phyloP scores from a whole-genome alignment of 805 yeast genomes.

The Saturnispora dispora region DNA sequence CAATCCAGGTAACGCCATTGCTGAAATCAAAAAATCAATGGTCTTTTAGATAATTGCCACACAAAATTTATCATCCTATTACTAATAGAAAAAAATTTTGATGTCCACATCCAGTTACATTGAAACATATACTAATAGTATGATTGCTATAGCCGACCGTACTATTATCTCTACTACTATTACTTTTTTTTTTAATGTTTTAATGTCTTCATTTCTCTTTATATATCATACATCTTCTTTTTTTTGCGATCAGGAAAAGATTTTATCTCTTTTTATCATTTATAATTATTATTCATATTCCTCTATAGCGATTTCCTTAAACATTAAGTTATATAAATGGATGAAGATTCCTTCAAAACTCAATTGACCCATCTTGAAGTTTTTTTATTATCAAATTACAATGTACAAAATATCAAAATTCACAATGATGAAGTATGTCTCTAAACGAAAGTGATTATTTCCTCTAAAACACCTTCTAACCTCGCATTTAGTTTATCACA shows the following conservation, averaged over 20 bases:
- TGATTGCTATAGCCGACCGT: neutral
- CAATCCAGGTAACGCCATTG: slow-evolving; percentile 96
- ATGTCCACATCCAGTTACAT: neutral
- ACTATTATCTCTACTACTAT: neutral
- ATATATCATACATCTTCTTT: neutral
- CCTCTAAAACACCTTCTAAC: neutral
- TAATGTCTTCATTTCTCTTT: slow-evolving; percentile 1
- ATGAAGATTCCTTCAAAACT: neutral
- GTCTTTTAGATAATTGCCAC: slow-evolving; percentile 47
- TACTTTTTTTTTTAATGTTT: neutral
- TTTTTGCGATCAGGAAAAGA: neutral
- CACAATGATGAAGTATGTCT: neutral
- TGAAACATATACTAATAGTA: neutral
- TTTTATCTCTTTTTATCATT: neutral
- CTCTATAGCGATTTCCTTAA: neutral
- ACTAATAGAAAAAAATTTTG: slow-evolving; percentile 3
- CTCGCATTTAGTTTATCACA: neutral
- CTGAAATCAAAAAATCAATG: slow-evolving; percentile 90
- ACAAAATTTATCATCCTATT: slow-evolving; percentile 18
- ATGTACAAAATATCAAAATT: neutral
- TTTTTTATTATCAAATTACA: neutral
- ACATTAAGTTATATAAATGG: neutral
- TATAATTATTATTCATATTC: neutral
- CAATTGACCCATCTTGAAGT: neutral
- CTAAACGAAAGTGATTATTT: neutral